Conservation (phyloP, 768 basidiomycete genomes). For the Amanita muscaria region DNA sequence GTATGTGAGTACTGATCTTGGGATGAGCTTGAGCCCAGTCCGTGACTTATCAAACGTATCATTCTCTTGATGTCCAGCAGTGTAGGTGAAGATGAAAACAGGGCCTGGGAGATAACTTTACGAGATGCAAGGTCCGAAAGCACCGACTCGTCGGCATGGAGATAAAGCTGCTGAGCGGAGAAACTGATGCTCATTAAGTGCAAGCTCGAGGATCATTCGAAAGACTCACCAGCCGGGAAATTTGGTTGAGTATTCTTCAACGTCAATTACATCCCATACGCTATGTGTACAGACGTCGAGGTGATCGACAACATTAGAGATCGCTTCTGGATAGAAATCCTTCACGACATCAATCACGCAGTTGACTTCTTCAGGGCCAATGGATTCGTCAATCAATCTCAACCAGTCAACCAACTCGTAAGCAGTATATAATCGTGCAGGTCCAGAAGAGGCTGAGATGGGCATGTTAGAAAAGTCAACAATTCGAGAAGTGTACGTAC, state of each 20-base stretch:
- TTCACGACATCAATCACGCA: conserved; percentile 32
- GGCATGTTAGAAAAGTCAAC: background rate
- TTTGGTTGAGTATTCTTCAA: conserved; percentile 7
- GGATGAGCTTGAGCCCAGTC: conserved; percentile 15
- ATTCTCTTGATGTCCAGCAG: conserved; percentile 26
- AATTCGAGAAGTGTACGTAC: conserved; percentile 28
- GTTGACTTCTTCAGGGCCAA: conserved; percentile 28
- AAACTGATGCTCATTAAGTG: conserved; percentile 14
- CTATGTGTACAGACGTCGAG: conserved; percentile 33
- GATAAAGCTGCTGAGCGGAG: conserved; percentile 38
- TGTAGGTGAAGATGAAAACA: conserved; percentile 20
- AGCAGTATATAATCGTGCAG: conserved; percentile 29
- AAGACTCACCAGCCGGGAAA: conserved; percentile 20
- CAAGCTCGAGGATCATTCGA: conserved; percentile 1
- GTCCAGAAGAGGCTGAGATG: conserved; percentile 28
- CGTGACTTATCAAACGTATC: conserved; percentile 30
- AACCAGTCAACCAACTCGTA: conserved; percentile 59
- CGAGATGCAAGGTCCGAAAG: conserved; percentile 22
- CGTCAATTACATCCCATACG: conserved; percentile 32
- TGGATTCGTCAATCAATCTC: conserved; percentile 33
- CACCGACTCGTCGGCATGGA: conserved; percentile 21
- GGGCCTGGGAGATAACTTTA: conserved; percentile 25
- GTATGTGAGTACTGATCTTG: conserved; percentile 18
- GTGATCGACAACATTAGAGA: conserved; percentile 34
- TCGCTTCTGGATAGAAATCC: conserved; percentile 31